Percentiles rank a stretch among this genome's conserved stretches.
Conservation (phyloP, 345 rosid species). For the Gossypium australe region DNA sequence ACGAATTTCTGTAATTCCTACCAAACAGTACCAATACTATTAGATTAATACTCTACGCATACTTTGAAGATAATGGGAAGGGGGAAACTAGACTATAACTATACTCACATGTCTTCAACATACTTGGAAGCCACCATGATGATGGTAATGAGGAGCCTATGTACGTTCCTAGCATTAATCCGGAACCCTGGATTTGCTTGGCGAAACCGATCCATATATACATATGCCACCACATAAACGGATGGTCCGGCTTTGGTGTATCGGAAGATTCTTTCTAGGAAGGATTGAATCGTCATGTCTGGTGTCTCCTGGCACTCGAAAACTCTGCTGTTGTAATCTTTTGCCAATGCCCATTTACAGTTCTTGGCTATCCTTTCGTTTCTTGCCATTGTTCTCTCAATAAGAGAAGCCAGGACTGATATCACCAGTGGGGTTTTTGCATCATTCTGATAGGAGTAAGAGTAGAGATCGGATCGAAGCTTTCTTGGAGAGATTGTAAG, state of each 20-base stretch:
- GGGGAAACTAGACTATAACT: not conserved
- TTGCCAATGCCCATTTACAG: constrained; percentile 28
- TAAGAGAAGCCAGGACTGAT: constrained; percentile 69
- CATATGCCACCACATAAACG: constrained; percentile 82
- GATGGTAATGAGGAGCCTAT: constrained; percentile 72
- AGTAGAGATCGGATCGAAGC: constrained; percentile 81
- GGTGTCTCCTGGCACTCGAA: constrained; percentile 73
- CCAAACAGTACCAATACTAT: not conserved
- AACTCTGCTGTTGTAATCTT: constrained; percentile 33
- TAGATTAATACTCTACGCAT: not conserved
- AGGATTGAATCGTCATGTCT: constrained; percentile 75
- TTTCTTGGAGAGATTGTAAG: constrained; percentile 60
- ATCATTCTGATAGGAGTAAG: constrained; percentile 50
- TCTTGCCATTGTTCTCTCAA: constrained; percentile 62
- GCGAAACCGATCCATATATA: constrained; percentile 79
- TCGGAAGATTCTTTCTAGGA: constrained; percentile 73
- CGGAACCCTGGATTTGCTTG: constrained; percentile 64
- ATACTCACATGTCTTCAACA: constrained; percentile 80
- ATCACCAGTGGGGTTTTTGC: constrained; percentile 66
- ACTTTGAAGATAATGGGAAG: not conserved
- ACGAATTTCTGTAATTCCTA: constrained; percentile 78
- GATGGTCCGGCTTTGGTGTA: constrained; percentile 82
- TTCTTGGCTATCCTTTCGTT: constrained; percentile 53
- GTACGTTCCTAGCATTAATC: constrained; percentile 60
- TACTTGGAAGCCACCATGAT: constrained; percentile 92